Conservation (phyloP, 2,329 filamentous ascomycete species). For the Hymenoscyphus occultus region DNA sequence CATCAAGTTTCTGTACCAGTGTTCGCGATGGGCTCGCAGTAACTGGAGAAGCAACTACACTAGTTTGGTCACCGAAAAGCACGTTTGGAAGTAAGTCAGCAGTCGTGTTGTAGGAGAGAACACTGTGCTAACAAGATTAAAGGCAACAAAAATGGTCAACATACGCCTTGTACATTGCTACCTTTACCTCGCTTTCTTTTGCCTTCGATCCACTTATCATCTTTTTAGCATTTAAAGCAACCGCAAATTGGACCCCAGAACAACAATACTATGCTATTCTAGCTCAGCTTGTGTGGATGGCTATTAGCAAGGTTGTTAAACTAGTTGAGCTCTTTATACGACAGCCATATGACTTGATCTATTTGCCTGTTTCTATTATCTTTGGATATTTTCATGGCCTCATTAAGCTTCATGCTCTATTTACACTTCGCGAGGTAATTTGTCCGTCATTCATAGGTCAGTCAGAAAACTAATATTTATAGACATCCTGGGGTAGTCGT, state of each 20-base stretch:
- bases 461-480: constrained; percentile 15
- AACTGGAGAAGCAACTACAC: constrained; percentile 98
- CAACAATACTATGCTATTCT: constrained; percentile 55
- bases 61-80: constrained; percentile 77
- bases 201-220: constrained; percentile 72
- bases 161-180: constrained; percentile 89
- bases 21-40: constrained; percentile 90
- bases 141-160: constrained; percentile 92
- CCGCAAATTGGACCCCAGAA: constrained; percentile 55
- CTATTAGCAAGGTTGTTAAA: constrained; percentile 90
- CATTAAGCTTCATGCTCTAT: constrained; percentile 85
- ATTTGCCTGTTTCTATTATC: constrained; percentile 78
- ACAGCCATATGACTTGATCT: constrained; percentile 76
- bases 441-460: neutral
- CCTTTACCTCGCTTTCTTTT: constrained; percentile 84
- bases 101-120: neutral
- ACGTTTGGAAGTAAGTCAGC: constrained; percentile 78
- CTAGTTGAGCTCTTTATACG: constrained; percentile 81
- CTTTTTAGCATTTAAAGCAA: constrained; percentile 66
- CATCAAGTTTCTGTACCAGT: constrained; percentile 86
- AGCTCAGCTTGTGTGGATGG: constrained; percentile 70
- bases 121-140: constrained; percentile 22
- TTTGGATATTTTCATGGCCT: constrained; percentile 93
- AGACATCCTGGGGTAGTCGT: constrained; percentile 96
- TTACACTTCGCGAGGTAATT: constrained; percentile 79